These are phyloP conservation scores for Emergomyces orientalis DNA, from an alignment of 2,329 filamentous ascomycete species.

Conservation along the genomic window DNA sequence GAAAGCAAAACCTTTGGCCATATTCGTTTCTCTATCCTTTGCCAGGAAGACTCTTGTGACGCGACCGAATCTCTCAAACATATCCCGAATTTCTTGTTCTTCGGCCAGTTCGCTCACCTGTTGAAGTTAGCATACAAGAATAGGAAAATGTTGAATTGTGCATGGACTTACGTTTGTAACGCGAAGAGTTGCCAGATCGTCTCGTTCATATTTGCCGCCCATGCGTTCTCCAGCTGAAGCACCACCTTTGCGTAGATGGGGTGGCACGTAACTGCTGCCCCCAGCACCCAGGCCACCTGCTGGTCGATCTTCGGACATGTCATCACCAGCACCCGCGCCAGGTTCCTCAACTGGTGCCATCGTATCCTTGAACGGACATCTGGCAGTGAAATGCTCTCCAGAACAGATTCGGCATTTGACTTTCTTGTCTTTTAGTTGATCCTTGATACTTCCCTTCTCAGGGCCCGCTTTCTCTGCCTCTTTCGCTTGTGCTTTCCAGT, in stretches of 20 bases:
- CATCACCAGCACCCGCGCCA: slow-evolving; percentile 30
- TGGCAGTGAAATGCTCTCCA: slow-evolving; percentile 97
- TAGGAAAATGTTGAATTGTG: slow-evolving; percentile 5
- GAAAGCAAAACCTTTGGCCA: slow-evolving; percentile 98
- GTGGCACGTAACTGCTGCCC: slow-evolving; percentile 85
- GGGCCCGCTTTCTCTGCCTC: slow-evolving; percentile 47
- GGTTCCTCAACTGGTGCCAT: slow-evolving; percentile 63
- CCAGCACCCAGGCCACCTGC: slow-evolving; percentile 50
- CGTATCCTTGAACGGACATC: slow-evolving; percentile 99
- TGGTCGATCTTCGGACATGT: slow-evolving; percentile 36
- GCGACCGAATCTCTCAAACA: slow-evolving; percentile 95
- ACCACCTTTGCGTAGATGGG: slow-evolving; percentile 68
- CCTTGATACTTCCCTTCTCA: slow-evolving; percentile 55
- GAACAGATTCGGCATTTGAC: slow-evolving; percentile 99
- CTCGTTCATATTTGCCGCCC: slow-evolving; percentile 87
- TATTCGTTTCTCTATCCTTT: slow-evolving; percentile 91
- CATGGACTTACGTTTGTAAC: slow-evolving; percentile 79
- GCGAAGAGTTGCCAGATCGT: slow-evolving; percentile 90
- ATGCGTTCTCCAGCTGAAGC: slow-evolving; percentile 65
- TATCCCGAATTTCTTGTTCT: slow-evolving; percentile 86
- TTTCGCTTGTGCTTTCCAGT: slow-evolving; percentile 87
- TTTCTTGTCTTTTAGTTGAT: slow-evolving; percentile 89
- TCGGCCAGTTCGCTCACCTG: slow-evolving; percentile 95
- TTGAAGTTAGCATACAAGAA: slow-evolving; percentile 13
- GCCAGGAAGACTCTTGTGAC: slow-evolving; percentile 96